Base-by-base conservation (phyloP, 2,329 filamentous ascomycete genomes). In the Penicillium hesseltinei region DNA sequence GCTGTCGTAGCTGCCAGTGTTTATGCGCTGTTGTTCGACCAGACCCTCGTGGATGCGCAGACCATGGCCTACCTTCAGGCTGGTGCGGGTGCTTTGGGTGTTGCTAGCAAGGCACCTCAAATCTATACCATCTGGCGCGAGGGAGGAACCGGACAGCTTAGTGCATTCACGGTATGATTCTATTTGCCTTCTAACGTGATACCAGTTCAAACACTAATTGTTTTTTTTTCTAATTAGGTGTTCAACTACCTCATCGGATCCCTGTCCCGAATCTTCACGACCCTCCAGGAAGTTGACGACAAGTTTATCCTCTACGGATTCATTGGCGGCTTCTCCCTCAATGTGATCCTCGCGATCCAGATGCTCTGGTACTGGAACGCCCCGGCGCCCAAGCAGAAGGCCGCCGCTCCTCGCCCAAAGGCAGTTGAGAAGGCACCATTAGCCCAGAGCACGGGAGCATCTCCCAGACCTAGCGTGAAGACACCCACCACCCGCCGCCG, bases 191-290 rank as follows among this genome's bases (percentile, higher is more conserved):
- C 4, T 39, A 1, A 10, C 21, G 1, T n/a, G 15, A 17, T 21
- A 8, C 13, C 29, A 11, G 21, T 7, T 7, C 39, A 10, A 10
- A 31, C 13, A 27, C 60, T 60, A 50, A 61, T 43, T 60, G 2
- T 10, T 15, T 5, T 15, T 5, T 33, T 8, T 48, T 40, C 7
- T 62, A 27, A 25, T 11, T 47, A 97, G 92, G 92, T 99, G 66
- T 96, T 99, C 84, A 97, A 97, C 82, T 99, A 96, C 78, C 90
- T 99, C 69, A 82, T 88, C 67, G 94, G 95, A 39, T 96, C 92
- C 43, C 85, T 97, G 57, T 90, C 91, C 27, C 90, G 94, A 72
- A 96, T 99, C 79, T 99, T 97, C 77, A 99, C 94, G 33, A 99
- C 95, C 9, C 81, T 99, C 57, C 92, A 97, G 72, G 94, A 99